Evolutionary conservation across 495 filamentous ascomycete genomes (phyloP).

Genomic region (Bacidia gigantensis): DNA sequence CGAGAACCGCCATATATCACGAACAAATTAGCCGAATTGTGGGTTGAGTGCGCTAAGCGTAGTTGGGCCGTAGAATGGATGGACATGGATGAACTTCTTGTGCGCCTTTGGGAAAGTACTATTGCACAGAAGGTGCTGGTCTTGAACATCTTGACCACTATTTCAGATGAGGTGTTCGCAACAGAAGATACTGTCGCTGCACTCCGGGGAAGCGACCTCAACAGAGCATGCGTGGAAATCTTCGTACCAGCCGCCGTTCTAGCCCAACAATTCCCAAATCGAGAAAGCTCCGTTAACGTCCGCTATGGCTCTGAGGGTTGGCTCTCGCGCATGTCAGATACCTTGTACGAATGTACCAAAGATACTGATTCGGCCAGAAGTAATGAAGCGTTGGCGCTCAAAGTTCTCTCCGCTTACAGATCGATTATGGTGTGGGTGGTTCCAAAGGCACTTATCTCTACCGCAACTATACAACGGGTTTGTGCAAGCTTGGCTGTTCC

Average conservation of each 20-base stretch:
- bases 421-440: constrained; percentile 73
- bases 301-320: constrained; percentile 74
- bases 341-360: constrained; percentile 61
- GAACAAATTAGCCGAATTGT: constrained; percentile 90
- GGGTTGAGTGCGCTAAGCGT: constrained; percentile 88
- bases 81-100: constrained; percentile 79
- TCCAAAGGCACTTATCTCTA: constrained; percentile 59
- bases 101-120: constrained; percentile 65
- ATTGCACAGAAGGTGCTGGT: constrained; percentile 68
- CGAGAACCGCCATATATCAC: constrained; percentile 72
- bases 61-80: constrained; percentile 85
- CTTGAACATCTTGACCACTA: constrained; percentile 70
- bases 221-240: constrained; percentile 80
- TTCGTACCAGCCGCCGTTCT: constrained; percentile 72
- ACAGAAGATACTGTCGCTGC: constrained; percentile 76
- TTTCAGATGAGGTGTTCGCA: constrained; percentile 89
- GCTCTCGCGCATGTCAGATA: constrained; percentile 60
- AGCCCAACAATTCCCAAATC: constrained; percentile 53
- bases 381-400: constrained; percentile 49
- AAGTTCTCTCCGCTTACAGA: constrained; percentile 59
- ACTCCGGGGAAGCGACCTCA: constrained; percentile 67
- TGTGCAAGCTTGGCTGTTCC: constrained; percentile 61
- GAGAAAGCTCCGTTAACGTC: constrained; percentile 46
- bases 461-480: constrained; percentile 55
- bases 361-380: constrained; percentile 50